These are phyloP conservation scores for Myriosclerotinia curreyana DNA, from an alignment of 2,329 filamentous ascomycete species.

Conservation along the genomic window DNA sequence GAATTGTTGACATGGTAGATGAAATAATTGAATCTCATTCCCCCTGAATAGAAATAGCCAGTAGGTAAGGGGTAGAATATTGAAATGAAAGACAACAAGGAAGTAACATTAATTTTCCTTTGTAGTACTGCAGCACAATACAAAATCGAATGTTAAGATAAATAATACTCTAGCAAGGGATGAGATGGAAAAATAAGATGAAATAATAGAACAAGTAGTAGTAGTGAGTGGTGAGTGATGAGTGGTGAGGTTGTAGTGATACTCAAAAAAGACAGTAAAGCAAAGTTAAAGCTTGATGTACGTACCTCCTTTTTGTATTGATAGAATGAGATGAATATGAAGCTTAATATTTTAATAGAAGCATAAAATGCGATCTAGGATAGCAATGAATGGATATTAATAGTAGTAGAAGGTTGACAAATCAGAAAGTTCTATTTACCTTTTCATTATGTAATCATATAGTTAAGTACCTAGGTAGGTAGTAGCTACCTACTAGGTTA, in stretches of 20 bases:
- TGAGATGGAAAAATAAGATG: background rate
- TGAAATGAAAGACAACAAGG: background rate
- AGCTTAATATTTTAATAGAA: too few species aligned
- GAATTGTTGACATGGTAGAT: slow-evolving; percentile 8
- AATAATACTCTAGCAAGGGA: background rate
- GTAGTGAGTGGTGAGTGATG: background rate
- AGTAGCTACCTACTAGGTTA: too few species aligned
- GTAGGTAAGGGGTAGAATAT: background rate
- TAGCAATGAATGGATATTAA: too few species aligned
- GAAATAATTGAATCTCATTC: background rate
- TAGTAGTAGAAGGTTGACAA: too few species aligned
- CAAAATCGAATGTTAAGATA: background rate
- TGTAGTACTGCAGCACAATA: background rate
- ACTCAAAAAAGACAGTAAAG: too few species aligned
- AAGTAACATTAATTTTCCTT: background rate
- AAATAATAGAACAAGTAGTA: background rate
- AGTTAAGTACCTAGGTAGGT: too few species aligned
- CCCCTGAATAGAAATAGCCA: background rate
- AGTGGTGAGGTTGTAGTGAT: too few species aligned
- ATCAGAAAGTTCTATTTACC: too few species aligned
- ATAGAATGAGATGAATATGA: too few species aligned
- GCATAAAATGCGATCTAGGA: too few species aligned
- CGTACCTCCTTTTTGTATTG: too few species aligned
- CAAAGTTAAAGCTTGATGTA: background rate
- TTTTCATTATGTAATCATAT: too few species aligned